Evolutionary conservation across 169 alveolate species (phyloP).

Genomic region (Eimeria brunetti): DNA sequence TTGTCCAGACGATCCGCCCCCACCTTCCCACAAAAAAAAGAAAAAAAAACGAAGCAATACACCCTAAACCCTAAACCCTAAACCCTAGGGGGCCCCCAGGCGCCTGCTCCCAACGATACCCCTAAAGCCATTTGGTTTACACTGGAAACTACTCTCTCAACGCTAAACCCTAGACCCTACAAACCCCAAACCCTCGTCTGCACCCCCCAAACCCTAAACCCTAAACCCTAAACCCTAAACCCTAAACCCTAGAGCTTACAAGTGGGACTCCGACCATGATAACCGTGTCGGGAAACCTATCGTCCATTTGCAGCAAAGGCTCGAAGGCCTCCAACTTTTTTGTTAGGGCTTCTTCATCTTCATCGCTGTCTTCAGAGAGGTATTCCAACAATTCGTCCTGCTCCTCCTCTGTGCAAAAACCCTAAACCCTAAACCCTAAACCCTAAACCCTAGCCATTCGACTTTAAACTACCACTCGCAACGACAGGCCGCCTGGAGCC

Average conservation of each 20-base stretch:
- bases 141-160: neutral
- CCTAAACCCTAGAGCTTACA: constrained; percentile 45
- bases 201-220: neutral
- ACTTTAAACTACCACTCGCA: neutral
- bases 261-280: constrained; percentile 74
- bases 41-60: neutral
- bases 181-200: no score
- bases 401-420: constrained; percentile 70
- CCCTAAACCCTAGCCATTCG: neutral
- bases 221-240: constrained; percentile 54
- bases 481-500: neutral
- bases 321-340: constrained; percentile 58
- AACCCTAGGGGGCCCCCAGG: neutral
- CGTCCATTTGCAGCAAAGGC: constrained; percentile 77
- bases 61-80: constrained; percentile 10
- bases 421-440: constrained; percentile 4
- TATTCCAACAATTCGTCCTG: constrained; percentile 75
- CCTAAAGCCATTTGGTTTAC: neutral
- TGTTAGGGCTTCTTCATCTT: constrained; percentile 64
- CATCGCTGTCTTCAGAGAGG: constrained; percentile 84
- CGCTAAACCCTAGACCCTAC: neutral
- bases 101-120: neutral
- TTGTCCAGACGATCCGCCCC: constrained; percentile 79
- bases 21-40: constrained; percentile 31
- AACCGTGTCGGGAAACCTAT: constrained; percentile 76